Evolutionary conservation across 1,284 basidiomycete species (phyloP).

Genomic region (Pholiota adiposa): DNA sequence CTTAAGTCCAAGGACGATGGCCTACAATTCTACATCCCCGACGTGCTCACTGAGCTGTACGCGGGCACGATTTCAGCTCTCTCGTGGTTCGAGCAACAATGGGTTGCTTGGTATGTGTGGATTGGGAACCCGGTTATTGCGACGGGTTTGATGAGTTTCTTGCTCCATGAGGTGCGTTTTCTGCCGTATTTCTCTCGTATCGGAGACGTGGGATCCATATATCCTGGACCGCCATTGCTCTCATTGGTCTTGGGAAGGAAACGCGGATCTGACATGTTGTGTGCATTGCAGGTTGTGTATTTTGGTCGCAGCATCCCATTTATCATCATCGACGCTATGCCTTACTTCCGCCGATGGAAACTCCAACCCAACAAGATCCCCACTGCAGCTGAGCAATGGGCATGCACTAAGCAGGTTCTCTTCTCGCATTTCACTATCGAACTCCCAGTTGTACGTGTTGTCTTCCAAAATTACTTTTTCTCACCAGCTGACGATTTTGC

Average conservation of each 20-base stretch:
- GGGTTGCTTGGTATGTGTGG: slow-evolving; percentile 85
- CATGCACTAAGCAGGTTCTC: slow-evolving; percentile 94
- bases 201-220: too few relatives aligned
- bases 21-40: slow-evolving; percentile 12
- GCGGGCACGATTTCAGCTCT: slow-evolving; percentile 64
- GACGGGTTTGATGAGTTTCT: slow-evolving; percentile 92
- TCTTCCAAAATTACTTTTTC: not conserved
- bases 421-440: slow-evolving; percentile 98
- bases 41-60: slow-evolving; percentile 44
- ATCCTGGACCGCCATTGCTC: too few relatives aligned
- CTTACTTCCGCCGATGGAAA: slow-evolving; percentile 96
- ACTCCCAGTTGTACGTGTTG: slow-evolving; percentile 79
- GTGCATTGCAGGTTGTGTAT: slow-evolving; percentile 88
- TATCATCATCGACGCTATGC: slow-evolving; percentile 94
- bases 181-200: not conserved
- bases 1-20: too few relatives aligned
- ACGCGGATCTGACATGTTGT: not conserved
- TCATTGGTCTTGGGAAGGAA: not conserved
- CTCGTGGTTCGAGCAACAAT: slow-evolving; percentile 77
- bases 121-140: slow-evolving; percentile 93
- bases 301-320: slow-evolving; percentile 96
- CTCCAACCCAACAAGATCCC: slow-evolving; percentile 91
- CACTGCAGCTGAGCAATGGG: slow-evolving; percentile 87
- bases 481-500: not conserved
- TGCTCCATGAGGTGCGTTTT: slow-evolving; percentile 86